Evolutionary conservation across 345 rosid species (phyloP), one percentile per base, ranked within the genome.

Genomic region (Ceriops decandra): DNA sequence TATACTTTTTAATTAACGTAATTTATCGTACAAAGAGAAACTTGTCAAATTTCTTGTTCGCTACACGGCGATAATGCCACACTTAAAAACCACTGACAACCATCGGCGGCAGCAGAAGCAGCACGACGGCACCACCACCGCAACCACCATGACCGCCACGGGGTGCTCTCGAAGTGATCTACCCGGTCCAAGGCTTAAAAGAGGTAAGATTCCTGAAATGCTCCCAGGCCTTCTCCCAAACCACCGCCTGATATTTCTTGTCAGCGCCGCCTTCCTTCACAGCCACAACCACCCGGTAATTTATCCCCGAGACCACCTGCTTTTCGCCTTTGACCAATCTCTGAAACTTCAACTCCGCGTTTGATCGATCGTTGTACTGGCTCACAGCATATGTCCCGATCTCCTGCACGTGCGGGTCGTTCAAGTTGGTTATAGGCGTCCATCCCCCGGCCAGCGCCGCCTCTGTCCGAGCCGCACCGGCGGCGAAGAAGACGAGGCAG

Each of bases 301-400:
- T 65, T 16, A 9, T 47, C 11, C 75, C 75, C 36, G 70, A 36
- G 26, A 64, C 75, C 49, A 72, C 75, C 65, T 65, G 75, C 5
- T 30, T 21, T 46, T 64, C 68, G 6, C 68, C 74, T 19, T 30
- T 54, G 6, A 56, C 57, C 30, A 71, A 21, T 21, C 24, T 57
- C 38, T 28, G 8, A 6, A 64, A 31, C 59, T 30, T 32, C 52
- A 72, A 22, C 17, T 47, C 8, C 21, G 38, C 4, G 20, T 65
- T 47, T 2, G 60, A 28, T 11, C 35, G 26, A 52, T 24, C 24
- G 57, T 72, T 72, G 47, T 72, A 30, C 27, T 64, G 65, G 0
- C 4, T 30, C 19, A 72, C 75, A 0, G 75, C 70, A 5, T 27
- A 72, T 6, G 49, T 11, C 1, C 32, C 75, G 53, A 72, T 59